These are phyloP conservation scores for Colletotrichum spinosum DNA, from an alignment of 2,329 filamentous ascomycete species.

Conservation along the genomic window DNA sequence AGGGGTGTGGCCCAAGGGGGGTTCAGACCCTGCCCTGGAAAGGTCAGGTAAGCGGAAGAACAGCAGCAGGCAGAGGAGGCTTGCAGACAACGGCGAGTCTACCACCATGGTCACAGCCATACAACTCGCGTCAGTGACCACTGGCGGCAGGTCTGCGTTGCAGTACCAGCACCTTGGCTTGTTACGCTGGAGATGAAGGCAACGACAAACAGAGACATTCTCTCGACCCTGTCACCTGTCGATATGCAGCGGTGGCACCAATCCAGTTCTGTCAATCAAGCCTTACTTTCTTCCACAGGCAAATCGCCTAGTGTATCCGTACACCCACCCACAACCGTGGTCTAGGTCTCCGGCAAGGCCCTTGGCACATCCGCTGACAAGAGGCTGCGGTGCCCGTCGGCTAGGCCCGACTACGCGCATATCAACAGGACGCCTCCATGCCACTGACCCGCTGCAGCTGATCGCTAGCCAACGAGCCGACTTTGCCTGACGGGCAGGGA, in stretches of 20 bases:
- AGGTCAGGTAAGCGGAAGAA: slow-evolving; percentile 19
- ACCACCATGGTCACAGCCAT: neutral
- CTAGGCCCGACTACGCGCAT: slow-evolving; percentile 18
- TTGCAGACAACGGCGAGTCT: slow-evolving; percentile 12
- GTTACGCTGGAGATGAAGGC: slow-evolving; percentile 2
- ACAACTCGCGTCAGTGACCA: slow-evolving; percentile 8
- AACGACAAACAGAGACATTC: slow-evolving; percentile 1
- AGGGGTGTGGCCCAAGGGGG: slow-evolving; percentile 19
- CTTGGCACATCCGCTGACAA: slow-evolving; percentile 12
- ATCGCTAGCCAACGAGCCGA: neutral
- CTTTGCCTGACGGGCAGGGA: no score
- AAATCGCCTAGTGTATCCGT: neutral
- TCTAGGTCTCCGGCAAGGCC: slow-evolving; percentile 3
- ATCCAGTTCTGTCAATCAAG: neutral
- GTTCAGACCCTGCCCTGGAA: slow-evolving; percentile 12
- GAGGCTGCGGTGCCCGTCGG: slow-evolving; percentile 23
- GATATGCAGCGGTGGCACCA: neutral
- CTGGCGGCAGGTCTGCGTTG: neutral
- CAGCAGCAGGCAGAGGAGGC: slow-evolving; percentile 5
- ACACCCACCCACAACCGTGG: neutral
- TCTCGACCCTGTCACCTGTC: slow-evolving; percentile 6
- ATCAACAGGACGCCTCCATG: slow-evolving; percentile 5
- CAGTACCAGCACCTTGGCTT: neutral
- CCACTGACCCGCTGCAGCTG: neutral
- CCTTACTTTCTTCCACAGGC: slow-evolving; percentile 12